Evolutionary conservation across 164 flowering plant species (phyloP), one percentile per base, ranked within the genome.

Genomic region (Warburgia ugandensis): DNA sequence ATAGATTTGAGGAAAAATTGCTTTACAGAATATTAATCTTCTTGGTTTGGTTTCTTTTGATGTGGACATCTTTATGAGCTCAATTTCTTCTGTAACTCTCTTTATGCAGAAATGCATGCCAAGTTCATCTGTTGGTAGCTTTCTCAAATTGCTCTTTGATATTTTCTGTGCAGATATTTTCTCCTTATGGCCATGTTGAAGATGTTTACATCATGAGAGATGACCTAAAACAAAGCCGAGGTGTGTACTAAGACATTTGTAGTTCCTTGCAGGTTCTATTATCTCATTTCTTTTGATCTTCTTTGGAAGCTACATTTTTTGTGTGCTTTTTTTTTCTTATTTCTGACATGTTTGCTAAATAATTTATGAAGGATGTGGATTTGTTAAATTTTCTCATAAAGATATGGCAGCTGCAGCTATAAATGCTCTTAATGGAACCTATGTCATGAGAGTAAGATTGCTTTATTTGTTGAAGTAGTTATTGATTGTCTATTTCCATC

Each of bases 121-220:
- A 5, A 29, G 25, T 32, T 10, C n/a, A 14, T 22, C 1, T 23
- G 5, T 32, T 40, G 37, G 20, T 29, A 23, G 23, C 5, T 1
- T 21, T 19, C 6, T 17, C 48, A 13, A 6, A 45, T 26, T 7
- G 14, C 11, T 27, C 8, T 6, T 20, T 25, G 20, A 33, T n/a
- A 21, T 55, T 33, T 27, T 50, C 19, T 33, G 29, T 33, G 29
- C 82, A 92, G 99, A 77, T 92, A 17, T 92, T 92, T 71, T 62
- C 75, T 42, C 85, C 81, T 31, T 86, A 75, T 72, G 99, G 99
- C 12, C 77, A 68, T 23, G 97, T 88, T 58, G 99, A 92, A 66
- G 99, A 92, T 72, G 97, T 92, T 37, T 92, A 88, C 68, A 84
- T 92, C 53, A 86, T 92, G 97, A 90, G 94, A 44, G 97, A 91